Evolutionary conservation across 2,329 filamentous ascomycete species (phyloP).

Genomic region (Clonostachys rhizophaga): DNA sequence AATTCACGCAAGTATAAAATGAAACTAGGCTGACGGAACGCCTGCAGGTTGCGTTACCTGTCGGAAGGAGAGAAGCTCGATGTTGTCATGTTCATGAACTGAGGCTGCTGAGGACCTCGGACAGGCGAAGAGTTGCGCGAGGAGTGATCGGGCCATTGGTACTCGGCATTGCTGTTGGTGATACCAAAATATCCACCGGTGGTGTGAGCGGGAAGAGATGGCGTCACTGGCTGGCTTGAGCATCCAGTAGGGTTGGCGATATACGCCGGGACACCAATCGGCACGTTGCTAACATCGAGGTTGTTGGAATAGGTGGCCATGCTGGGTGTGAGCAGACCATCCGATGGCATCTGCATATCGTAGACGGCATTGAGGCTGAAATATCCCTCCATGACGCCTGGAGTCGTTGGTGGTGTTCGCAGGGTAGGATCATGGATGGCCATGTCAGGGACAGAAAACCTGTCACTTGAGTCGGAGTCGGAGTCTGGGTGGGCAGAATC

Average conservation of each 20-base stretch:
- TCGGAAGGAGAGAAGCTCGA: constrained; percentile 11
- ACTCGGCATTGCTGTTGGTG: constrained; percentile 36
- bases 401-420: constrained; percentile 49
- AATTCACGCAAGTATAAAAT: no score
- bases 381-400: constrained; percentile 37
- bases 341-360: constrained; percentile 35
- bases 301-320: constrained; percentile 38
- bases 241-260: constrained; percentile 28
- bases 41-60: no score
- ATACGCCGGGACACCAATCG: constrained; percentile 37
- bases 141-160: constrained; percentile 44
- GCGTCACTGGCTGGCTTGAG: constrained; percentile 42
- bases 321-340: constrained; percentile 42
- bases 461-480: constrained; percentile 19
- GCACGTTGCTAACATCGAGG: constrained; percentile 35
- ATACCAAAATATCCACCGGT: constrained; percentile 32
- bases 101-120: constrained; percentile 18
- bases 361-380: constrained; percentile 32
- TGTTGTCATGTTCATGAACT: constrained; percentile 28
- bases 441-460: constrained; percentile 18
- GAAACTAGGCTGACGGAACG: no score
- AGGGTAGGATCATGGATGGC: constrained; percentile 35
- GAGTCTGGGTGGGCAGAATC: constrained; percentile 4
- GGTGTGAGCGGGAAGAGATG: constrained; percentile 37
- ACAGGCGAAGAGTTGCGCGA: constrained; percentile 24